phyloP scores from a whole-genome alignment of 345 rosid genomes.

The Eucalyptus virginea region DNA sequence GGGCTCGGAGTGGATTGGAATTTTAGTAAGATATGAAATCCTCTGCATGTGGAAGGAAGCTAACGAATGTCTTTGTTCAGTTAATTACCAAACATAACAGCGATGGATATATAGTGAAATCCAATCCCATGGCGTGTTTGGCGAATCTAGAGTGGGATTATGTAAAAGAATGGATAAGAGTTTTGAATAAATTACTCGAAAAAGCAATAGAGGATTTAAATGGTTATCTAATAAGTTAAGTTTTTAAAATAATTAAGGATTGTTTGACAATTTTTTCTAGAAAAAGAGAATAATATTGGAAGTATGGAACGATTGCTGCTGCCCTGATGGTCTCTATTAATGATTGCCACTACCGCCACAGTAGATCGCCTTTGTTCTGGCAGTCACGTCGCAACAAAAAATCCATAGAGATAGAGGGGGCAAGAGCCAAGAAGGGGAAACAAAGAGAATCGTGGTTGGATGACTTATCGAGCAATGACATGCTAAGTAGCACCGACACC shows the following conservation, averaged over 20 bases:
- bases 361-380: too few relatives aligned
- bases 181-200: background rate
- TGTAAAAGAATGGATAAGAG: background rate
- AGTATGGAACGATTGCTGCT: background rate
- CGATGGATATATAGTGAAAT: background rate
- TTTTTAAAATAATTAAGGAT: background rate
- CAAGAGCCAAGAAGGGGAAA: too few relatives aligned
- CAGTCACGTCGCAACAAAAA: rapidly evolving
- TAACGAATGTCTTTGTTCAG: background rate
- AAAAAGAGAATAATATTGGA: background rate
- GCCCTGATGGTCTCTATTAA: too few relatives aligned
- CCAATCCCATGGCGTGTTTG: background rate
- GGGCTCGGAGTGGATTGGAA: background rate
- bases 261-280: background rate
- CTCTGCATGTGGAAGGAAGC: background rate
- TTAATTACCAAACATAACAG: background rate
- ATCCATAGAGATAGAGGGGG: rapidly evolving
- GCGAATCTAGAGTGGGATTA: background rate
- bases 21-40: background rate
- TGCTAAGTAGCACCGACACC: too few relatives aligned
- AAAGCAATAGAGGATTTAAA: rapidly evolving
- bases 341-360: too few relatives aligned
- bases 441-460: too few relatives aligned
- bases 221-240: background rate
- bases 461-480: background rate